Percentiles rank a stretch among this genome's conserved stretches.
These are phyloP conservation scores for Xylaria curta DNA, from an alignment of 495 filamentous ascomycete species.

Conservation along the genomic window DNA sequence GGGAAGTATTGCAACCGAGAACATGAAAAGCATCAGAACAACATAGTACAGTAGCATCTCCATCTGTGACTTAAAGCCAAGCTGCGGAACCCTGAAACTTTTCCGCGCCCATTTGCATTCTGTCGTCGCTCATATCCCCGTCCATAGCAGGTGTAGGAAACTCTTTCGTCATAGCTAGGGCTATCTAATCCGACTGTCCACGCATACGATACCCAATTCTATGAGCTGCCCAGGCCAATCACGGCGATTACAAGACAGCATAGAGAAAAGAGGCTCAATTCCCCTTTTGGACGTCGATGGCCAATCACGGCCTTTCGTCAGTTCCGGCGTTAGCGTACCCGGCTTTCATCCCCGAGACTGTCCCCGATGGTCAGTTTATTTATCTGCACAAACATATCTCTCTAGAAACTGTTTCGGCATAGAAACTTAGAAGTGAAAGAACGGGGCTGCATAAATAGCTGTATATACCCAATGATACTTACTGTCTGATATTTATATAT, in stretches of 20 bases:
- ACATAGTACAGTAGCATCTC: background rate
- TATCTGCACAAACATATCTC: no score
- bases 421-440: background rate
- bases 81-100: background rate
- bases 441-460: no score
- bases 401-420: no score
- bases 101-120: background rate
- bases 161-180: background rate
- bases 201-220: background rate
- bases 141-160: background rate
- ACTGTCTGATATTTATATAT: no score
- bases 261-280: background rate
- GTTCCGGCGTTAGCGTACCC: background rate
- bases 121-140: background rate
- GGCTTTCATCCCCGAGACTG: background rate
- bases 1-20: background rate
- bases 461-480: no score
- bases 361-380: background rate
- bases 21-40: background rate
- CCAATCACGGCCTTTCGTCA: constrained; percentile 17
- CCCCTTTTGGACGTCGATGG: background rate
- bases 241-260: constrained; percentile 7
- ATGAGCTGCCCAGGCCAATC: background rate
- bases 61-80: background rate
- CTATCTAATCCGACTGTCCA: background rate